phyloP scores from a whole-genome alignment of 2,329 filamentous ascomycete species.

The Huntiella savannae region DNA sequence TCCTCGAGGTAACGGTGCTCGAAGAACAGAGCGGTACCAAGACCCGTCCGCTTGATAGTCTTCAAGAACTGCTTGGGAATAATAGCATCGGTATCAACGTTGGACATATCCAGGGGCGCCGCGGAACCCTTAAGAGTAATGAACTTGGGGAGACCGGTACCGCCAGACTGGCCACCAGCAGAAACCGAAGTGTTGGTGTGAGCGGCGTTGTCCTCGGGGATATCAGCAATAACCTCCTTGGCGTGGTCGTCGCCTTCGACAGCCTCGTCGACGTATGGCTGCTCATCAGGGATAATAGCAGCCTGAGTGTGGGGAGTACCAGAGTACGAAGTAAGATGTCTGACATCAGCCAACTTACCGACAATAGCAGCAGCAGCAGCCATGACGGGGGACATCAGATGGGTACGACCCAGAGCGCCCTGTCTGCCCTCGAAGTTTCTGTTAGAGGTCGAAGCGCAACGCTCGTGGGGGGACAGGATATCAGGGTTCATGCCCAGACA shows the following conservation, averaged over 20 bases:
- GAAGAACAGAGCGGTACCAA: conserved; percentile 75
- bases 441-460: conserved; percentile 90
- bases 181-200: conserved; percentile 40
- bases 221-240: conserved; percentile 33
- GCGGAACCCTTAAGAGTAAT: conserved; percentile 67
- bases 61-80: conserved; percentile 99
- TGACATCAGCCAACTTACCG: conserved; percentile 81
- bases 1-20: conserved; percentile 59
- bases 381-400: conserved; percentile 95
- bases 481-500: conserved; percentile 99
- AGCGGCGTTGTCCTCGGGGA: conserved; percentile 43
- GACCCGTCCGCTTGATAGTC: conserved; percentile 93
- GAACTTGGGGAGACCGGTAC: conserved; percentile 65
- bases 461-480: conserved; percentile 77
- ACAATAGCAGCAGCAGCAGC: conserved; percentile 73
- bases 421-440: conserved; percentile 96
- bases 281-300: conserved; percentile 22
- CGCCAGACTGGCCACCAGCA: conserved; percentile 23
- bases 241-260: conserved; percentile 31
- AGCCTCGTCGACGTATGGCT: conserved; percentile 33
- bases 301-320: conserved; percentile 42
- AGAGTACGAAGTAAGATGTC: conserved; percentile 49
- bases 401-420: conserved; percentile 76
- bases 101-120: conserved; percentile 69
- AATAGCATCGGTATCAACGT: conserved; percentile 97